These are phyloP conservation scores for Botryotinia globosa DNA, from an alignment of 2,329 filamentous ascomycete species.

Conservation along the genomic window DNA sequence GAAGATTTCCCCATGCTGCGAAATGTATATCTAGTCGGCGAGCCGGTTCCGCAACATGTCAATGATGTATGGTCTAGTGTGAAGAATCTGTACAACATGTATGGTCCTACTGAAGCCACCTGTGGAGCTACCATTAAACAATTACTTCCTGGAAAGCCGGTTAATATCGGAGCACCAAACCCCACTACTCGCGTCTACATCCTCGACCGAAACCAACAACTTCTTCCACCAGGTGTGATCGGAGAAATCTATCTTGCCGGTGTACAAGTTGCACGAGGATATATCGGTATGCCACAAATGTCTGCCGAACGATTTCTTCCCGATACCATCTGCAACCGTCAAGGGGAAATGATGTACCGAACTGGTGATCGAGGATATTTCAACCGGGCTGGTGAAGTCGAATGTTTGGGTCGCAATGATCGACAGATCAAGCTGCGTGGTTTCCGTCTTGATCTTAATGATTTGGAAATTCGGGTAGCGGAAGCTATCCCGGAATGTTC, in stretches of 20 bases:
- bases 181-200: slow-evolving; percentile 44
- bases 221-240: slow-evolving; percentile 39
- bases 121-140: slow-evolving; percentile 41
- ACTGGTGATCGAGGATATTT: slow-evolving; percentile 46
- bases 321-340: slow-evolving; percentile 33
- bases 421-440: slow-evolving; percentile 43
- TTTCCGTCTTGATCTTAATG: slow-evolving; percentile 43
- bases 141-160: slow-evolving; percentile 31
- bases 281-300: slow-evolving; percentile 39
- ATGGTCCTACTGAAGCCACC: slow-evolving; percentile 44
- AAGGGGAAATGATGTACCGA: slow-evolving; percentile 40
- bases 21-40: slow-evolving; percentile 42
- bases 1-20: slow-evolving; percentile 9
- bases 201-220: slow-evolving; percentile 39
- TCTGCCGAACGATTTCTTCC: slow-evolving; percentile 38
- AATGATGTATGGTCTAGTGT: slow-evolving; percentile 38
- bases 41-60: slow-evolving; percentile 40
- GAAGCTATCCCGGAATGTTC: slow-evolving; percentile 20
- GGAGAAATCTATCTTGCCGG: slow-evolving; percentile 46
- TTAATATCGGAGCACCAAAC: slow-evolving; percentile 42
- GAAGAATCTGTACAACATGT: slow-evolving; percentile 43
- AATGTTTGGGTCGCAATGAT: slow-evolving; percentile 44
- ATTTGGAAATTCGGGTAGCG: slow-evolving; percentile 39
- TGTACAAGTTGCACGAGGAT: slow-evolving; percentile 44
- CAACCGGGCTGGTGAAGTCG: slow-evolving; percentile 40